A percentile compares a stretch with the other conserved stretches of the same genome.
phyloP scores from a whole-genome alignment of 495 filamentous ascomycete species.

The Cercophora scortea region DNA sequence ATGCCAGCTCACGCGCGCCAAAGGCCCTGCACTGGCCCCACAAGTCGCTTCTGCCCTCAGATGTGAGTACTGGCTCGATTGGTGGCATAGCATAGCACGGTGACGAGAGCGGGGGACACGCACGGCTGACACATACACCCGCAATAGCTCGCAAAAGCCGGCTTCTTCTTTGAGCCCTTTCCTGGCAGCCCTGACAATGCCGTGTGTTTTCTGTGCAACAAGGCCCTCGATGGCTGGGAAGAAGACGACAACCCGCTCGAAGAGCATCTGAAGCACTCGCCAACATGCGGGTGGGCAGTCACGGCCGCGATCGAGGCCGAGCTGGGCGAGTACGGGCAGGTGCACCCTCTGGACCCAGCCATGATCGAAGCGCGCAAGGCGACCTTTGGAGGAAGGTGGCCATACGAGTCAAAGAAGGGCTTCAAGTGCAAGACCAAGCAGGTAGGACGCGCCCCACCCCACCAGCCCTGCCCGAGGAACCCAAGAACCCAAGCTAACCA shows the following conservation, averaged over 20 bases:
- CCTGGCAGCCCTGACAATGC: constrained; percentile 75
- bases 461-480: neutral
- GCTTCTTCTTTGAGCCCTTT: constrained; percentile 80
- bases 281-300: constrained; percentile 82
- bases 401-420: constrained; percentile 78
- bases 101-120: neutral
- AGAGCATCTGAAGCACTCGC: constrained; percentile 78
- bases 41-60: constrained; percentile 52
- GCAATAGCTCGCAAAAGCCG: constrained; percentile 72
- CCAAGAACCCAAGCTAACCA: constrained; percentile 2
- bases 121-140: too few relatives aligned
- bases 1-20: constrained; percentile 45
- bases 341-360: constrained; percentile 61
- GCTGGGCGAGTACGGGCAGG: constrained; percentile 53
- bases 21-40: constrained; percentile 72
- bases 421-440: constrained; percentile 83
- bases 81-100: neutral
- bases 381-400: constrained; percentile 77
- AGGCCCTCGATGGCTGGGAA: constrained; percentile 84
- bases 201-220: constrained; percentile 75
- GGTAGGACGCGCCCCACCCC: constrained; percentile 38
- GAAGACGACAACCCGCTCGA: constrained; percentile 66
- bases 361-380: constrained; percentile 69
- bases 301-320: constrained; percentile 61
- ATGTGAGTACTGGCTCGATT: constrained; percentile 41